Percentiles rank a stretch among this genome's conserved stretches.
Conservation (phyloP, 129 eudicot genomes). For the Oenanthe sinensis region DNA sequence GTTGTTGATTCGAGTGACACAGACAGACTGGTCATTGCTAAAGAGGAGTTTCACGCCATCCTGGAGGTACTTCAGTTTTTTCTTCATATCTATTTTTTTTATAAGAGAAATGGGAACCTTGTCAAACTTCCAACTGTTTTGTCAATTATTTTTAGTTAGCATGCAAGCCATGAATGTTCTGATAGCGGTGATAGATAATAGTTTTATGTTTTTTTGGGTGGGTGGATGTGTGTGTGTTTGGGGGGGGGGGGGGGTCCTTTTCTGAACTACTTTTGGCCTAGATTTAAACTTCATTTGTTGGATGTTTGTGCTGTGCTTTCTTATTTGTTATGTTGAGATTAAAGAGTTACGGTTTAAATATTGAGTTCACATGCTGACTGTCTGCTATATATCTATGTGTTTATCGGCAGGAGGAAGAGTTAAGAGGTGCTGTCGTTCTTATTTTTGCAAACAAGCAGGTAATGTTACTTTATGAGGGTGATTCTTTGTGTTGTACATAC, state of each 20-base stretch:
- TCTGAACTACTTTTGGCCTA: background rate
- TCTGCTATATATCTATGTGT: background rate
- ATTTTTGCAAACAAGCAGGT: conserved; percentile 99
- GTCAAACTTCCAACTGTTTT: background rate
- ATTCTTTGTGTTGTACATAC: background rate
- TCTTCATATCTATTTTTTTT: background rate
- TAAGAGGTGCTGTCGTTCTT: conserved; percentile 88
- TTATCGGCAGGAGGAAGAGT: conserved; percentile 75
- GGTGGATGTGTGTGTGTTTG: no score
- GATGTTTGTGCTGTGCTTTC: background rate
- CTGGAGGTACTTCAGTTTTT: conserved; percentile 51
- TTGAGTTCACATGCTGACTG: background rate
- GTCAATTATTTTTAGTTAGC: no score
- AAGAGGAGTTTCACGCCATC: conserved; percentile 96
- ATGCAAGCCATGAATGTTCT: no score
- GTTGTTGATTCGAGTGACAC: conserved; percentile 99
- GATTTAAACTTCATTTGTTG: background rate
- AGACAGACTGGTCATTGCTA: conserved; percentile 84
- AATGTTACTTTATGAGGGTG: conserved; percentile 5
- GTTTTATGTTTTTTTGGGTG: no score
- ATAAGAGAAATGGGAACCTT: background rate
- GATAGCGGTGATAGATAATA: no score
- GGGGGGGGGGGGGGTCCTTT: no score
- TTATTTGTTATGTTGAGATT: background rate
- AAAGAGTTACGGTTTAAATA: background rate